Evolutionary conservation across 73 alveolate genomes (phyloP).

Genomic region (Paraurostyla sp.): DNA sequence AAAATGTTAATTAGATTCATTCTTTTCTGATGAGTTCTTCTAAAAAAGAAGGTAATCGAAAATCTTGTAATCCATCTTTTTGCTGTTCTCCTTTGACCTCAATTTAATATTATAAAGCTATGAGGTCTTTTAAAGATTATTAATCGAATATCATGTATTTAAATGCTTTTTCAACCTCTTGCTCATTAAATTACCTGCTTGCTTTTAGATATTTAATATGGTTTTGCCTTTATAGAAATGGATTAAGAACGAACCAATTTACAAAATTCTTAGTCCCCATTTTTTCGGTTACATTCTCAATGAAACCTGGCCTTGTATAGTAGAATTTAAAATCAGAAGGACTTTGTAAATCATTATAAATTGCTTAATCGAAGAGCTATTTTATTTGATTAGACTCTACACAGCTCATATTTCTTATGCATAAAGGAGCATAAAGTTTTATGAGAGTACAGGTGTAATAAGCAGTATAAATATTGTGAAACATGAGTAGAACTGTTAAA

Average conservation of each 20-base stretch:
- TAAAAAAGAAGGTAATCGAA: too few species aligned
- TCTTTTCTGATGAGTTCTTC: too few species aligned
- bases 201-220: not conserved
- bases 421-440: not conserved
- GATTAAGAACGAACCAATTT: constrained; percentile 18
- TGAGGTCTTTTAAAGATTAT: not conserved
- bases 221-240: not conserved
- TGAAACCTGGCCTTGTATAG: not conserved
- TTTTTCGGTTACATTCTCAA: not conserved
- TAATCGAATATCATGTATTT: not conserved
- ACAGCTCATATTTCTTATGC: not conserved
- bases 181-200: not conserved
- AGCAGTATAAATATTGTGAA: not conserved
- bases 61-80: too few species aligned
- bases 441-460: not conserved
- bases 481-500: not conserved
- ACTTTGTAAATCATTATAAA: not conserved
- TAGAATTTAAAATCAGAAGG: not conserved
- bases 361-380: not conserved
- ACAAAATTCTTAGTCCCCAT: constrained; percentile 26
- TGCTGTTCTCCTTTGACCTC: not conserved
- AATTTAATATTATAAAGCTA: not conserved
- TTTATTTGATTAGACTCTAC: not conserved
- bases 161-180: not conserved
- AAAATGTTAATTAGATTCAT: too few species aligned